Conservation (phyloP, 2,329 filamentous ascomycete species). For the Geosmithia putterillii region DNA sequence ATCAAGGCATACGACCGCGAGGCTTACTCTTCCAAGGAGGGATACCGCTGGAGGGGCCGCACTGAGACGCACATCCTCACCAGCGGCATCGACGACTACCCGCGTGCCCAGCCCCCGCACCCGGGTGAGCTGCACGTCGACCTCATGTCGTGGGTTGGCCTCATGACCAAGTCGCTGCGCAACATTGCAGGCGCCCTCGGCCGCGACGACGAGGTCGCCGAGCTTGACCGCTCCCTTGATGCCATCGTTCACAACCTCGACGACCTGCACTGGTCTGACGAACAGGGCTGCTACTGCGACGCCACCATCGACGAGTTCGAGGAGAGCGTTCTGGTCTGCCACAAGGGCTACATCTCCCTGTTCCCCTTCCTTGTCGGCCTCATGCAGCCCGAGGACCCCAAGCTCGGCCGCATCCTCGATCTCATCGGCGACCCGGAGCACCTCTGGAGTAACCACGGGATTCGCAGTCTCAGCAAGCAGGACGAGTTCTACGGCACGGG, state of each 20-base stretch:
- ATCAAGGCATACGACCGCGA: slow-evolving; percentile 84
- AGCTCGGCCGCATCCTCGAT: slow-evolving; percentile 62
- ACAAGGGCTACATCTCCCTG: slow-evolving; percentile 90
- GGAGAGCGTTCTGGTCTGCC: slow-evolving; percentile 79
- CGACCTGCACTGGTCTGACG: slow-evolving; percentile 83
- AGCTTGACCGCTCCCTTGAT: slow-evolving; percentile 58
- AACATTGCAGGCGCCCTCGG: slow-evolving; percentile 69
- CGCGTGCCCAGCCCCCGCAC: slow-evolving; percentile 83
- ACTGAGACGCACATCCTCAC: slow-evolving; percentile 80
- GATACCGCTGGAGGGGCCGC: slow-evolving; percentile 88
- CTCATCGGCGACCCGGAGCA: slow-evolving; percentile 71
- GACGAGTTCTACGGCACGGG: slow-evolving; percentile 76
- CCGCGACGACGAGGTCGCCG: slow-evolving; percentile 60
- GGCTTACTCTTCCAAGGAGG: slow-evolving; percentile 81
- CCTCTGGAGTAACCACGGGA: slow-evolving; percentile 82
- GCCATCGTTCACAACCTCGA: slow-evolving; percentile 80
- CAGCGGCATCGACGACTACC: slow-evolving; percentile 92
- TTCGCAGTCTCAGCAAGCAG: slow-evolving; percentile 76
- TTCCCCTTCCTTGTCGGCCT: slow-evolving; percentile 87
- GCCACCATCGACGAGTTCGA: slow-evolving; percentile 93
- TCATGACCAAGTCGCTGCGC: slow-evolving; percentile 80
- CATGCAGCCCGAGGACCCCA: slow-evolving; percentile 58
- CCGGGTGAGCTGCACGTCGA: slow-evolving; percentile 93
- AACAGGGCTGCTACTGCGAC: slow-evolving; percentile 79
- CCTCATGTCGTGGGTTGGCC: slow-evolving; percentile 91